A percentile compares a stretch with the other conserved stretches of the same genome.
Conservation (phyloP, 1,284 basidiomycete species). For the Leccinum subatratum region DNA sequence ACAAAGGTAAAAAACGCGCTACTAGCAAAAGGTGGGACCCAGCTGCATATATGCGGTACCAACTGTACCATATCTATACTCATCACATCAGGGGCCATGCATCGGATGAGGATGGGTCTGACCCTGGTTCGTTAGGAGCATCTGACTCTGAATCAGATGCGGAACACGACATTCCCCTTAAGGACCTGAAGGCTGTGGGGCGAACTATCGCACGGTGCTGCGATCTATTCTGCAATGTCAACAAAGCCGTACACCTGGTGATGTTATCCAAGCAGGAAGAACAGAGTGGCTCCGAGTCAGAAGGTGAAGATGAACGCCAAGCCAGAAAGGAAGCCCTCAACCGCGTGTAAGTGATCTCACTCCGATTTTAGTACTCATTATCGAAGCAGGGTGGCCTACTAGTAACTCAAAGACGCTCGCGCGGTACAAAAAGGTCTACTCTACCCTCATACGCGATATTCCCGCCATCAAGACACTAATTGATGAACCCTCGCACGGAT, state of each 20-base stretch:
- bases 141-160: constrained; percentile 4
- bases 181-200: neutral
- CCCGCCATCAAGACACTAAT: constrained; percentile 1
- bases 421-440: constrained; percentile 1
- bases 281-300: neutral
- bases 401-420: neutral
- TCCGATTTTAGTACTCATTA: neutral
- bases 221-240: constrained; percentile 2
- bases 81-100: neutral
- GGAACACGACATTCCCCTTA: neutral
- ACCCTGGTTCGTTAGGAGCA: neutral
- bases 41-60: neutral
- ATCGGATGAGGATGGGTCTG: neutral
- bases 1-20: neutral
- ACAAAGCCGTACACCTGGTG: neutral
- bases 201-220: neutral
- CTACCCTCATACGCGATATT: neutral
- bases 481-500: neutral
- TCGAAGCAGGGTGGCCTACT: neutral
- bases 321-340: neutral
- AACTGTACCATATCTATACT: neutral
- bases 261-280: constrained; percentile 4
- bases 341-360: neutral
- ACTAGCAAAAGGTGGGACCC: neutral
- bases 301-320: neutral